Conservation (phyloP, 805 yeast species). For the Blastobotrys mokoenaii region DNA sequence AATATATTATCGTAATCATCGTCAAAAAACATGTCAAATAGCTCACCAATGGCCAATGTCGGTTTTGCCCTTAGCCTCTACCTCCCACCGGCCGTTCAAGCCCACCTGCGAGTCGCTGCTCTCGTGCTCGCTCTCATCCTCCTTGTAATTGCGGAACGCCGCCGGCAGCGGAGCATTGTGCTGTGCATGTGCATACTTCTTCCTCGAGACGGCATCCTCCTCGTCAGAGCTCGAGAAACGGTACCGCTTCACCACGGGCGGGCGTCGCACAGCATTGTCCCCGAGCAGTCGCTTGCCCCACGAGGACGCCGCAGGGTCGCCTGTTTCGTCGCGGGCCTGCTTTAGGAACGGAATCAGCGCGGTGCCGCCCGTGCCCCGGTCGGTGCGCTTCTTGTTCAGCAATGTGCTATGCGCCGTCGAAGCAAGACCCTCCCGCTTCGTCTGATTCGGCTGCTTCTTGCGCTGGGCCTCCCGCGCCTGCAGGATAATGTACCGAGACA, state of each 20-base stretch:
- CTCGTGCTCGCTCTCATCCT: background rate
- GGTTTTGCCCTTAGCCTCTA: background rate
- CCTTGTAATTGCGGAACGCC: background rate
- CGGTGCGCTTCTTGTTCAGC: conserved; percentile 41
- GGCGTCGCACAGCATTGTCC: conserved; percentile 13
- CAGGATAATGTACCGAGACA: conserved; percentile 73
- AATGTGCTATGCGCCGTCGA: conserved; percentile 26
- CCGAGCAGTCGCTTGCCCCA: conserved; percentile 67
- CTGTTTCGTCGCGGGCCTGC: conserved; percentile 94
- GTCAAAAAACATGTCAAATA: background rate
- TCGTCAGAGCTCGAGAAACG: conserved; percentile 10
- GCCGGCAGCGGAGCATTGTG: conserved; percentile 1
- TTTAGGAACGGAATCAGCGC: conserved; percentile 83
- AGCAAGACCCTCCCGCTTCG: conserved; percentile 45
- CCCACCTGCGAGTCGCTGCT: conserved; percentile 5
- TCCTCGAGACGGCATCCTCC: conserved; percentile 5
- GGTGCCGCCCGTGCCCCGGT: conserved; percentile 91
- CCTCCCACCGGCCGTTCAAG: conserved; percentile 5
- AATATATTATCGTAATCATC: background rate
- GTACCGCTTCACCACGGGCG: conserved; percentile 6
- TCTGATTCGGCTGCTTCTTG: conserved; percentile 40
- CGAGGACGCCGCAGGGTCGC: conserved; percentile 83
- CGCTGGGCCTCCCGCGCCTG: conserved; percentile 53
- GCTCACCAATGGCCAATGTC: conserved; percentile 5
- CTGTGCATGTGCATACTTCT: background rate